phyloP scores from a whole-genome alignment of 164 flowering plant genomes.

The Tinospora cordifolia region DNA sequence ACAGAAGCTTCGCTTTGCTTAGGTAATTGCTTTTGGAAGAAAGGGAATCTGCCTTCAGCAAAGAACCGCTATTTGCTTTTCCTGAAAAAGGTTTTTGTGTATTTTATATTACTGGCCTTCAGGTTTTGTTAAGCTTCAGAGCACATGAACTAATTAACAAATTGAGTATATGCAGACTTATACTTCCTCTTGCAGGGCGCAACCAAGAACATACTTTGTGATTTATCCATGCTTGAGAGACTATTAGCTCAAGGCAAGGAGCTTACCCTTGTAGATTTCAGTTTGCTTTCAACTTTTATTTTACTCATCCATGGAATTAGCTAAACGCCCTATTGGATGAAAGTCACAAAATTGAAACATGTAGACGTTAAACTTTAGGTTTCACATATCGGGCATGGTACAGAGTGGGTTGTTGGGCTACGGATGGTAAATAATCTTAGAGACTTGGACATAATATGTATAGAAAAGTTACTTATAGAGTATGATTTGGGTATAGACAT shows the following conservation, averaged over 20 bases:
- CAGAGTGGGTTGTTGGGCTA: neutral
- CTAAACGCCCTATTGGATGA: neutral
- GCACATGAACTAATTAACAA: neutral
- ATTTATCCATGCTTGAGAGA: constrained; percentile 89
- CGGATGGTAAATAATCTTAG: neutral
- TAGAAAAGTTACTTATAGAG: too few species aligned
- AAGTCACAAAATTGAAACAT: too few species aligned
- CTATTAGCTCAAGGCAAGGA: constrained; percentile 75
- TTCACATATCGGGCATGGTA: neutral
- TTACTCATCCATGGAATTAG: neutral
- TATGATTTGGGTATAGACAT: too few species aligned
- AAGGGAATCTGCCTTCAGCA: constrained; percentile 71
- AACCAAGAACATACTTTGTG: constrained; percentile 70
- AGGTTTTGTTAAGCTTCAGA: neutral
- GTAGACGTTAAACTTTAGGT: neutral
- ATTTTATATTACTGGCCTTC: neutral
- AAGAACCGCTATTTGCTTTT: constrained; percentile 67
- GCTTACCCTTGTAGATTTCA: constrained; percentile 6
- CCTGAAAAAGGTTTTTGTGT: constrained; percentile 52
- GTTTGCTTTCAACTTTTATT: neutral
- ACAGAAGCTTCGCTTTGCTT: constrained; percentile 92
- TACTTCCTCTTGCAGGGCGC: constrained; percentile 43
- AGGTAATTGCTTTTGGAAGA: constrained; percentile 91
- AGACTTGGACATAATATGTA: too few species aligned
- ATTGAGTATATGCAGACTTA: neutral